Percentiles rank a stretch among this genome's conserved stretches.
These are phyloP conservation scores for Boletellus sp. DNA, from an alignment of 768 basidiomycete species.

Conservation along the genomic window DNA sequence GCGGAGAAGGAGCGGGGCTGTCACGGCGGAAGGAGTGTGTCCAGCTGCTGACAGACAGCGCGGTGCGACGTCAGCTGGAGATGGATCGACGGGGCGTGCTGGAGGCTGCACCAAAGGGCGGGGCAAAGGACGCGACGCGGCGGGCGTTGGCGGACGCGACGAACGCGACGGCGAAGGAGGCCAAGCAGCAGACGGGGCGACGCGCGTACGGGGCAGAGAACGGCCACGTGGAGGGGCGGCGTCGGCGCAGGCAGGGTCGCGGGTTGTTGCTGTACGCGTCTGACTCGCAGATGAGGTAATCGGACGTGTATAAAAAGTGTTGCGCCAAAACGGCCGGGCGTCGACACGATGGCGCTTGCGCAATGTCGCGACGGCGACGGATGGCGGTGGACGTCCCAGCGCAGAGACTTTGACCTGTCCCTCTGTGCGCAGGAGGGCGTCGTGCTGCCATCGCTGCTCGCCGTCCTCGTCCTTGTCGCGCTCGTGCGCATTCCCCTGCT, in stretches of 20 bases:
- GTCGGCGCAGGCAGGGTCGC: slow-evolving; percentile 5
- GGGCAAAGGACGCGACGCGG: slow-evolving; percentile 7
- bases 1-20: neutral
- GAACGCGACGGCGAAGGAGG: neutral
- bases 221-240: neutral
- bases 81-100: slow-evolving; percentile 7
- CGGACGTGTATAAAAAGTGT: too few relatives aligned
- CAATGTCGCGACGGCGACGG: slow-evolving; percentile 58
- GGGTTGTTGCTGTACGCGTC: neutral
- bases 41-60: slow-evolving; percentile 18
- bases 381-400: slow-evolving; percentile 56
- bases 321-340: too few relatives aligned
- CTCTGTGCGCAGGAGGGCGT: slow-evolving; percentile 79
- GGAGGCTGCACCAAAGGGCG: neutral
- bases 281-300: too few relatives aligned
- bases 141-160: slow-evolving; percentile 14
- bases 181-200: neutral
- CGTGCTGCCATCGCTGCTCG: slow-evolving; percentile 52
- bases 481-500: slow-evolving; percentile 37
- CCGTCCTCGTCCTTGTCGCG: slow-evolving; percentile 41
- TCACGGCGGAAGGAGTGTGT: slow-evolving; percentile 18
- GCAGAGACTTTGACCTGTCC: slow-evolving; percentile 71
- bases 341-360: slow-evolving; percentile 31
- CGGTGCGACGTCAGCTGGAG: slow-evolving; percentile 16
- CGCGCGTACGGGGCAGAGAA: slow-evolving; percentile 4